phyloP scores from a whole-genome alignment of 1,284 basidiomycete genomes.

The Ganoderma lingzhi region DNA sequence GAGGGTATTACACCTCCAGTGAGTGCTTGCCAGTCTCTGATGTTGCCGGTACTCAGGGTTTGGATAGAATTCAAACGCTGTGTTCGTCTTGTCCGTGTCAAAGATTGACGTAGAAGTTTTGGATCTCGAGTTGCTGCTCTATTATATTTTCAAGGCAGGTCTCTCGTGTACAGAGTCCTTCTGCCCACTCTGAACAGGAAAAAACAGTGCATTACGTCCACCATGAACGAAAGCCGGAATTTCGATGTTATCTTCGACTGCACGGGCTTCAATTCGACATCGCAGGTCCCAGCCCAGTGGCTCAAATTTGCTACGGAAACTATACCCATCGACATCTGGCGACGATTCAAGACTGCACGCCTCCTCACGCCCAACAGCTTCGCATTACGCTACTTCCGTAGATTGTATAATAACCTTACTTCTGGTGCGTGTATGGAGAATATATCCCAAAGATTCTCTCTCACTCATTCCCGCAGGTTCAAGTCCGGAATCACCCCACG shows the following conservation, averaged over 20 bases:
- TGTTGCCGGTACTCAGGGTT: neutral
- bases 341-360: conserved; percentile 65
- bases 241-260: conserved; percentile 87
- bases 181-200: neutral
- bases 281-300: conserved; percentile 86
- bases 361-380: conserved; percentile 84
- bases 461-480: conserved; percentile 23
- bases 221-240: conserved; percentile 53
- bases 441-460: neutral
- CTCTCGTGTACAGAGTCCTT: too few relatives aligned
- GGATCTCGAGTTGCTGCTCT: conserved; percentile 88
- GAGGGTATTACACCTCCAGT: conserved; percentile 62
- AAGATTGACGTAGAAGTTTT: conserved; percentile 84
- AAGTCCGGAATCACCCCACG: conserved; percentile 28
- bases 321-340: conserved; percentile 73
- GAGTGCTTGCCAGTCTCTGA: conserved; percentile 24
- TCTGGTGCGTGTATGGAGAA: conserved; percentile 60
- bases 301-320: conserved; percentile 83
- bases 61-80: conserved; percentile 56
- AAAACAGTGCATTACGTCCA: conserved; percentile 48
- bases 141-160: conserved; percentile 80
- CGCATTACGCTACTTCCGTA: conserved; percentile 77
- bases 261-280: conserved; percentile 79
- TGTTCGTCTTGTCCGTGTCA: conserved; percentile 70
- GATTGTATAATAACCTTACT: conserved; percentile 80